Conservation (phyloP, 768 basidiomycete species). For the Ramaria sp. region DNA sequence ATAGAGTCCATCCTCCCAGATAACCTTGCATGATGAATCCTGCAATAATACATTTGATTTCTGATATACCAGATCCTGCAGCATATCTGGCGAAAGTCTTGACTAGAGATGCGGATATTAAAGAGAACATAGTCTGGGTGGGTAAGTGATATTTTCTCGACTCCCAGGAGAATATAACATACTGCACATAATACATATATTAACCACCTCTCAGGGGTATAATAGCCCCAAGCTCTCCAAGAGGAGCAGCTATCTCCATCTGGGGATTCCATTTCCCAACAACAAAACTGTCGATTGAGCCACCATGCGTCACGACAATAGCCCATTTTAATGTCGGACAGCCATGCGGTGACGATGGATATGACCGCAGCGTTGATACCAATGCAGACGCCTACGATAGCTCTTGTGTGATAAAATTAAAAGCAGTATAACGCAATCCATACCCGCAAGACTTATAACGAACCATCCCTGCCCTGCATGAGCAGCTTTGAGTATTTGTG, state of each 20-base stretch:
- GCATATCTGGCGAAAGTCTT: conserved; percentile 85
- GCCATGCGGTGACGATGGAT: conserved; percentile 93
- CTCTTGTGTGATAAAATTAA: conserved; percentile 5
- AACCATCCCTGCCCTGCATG: conserved; percentile 86
- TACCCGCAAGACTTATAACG: conserved; percentile 82
- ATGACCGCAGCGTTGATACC: conserved; percentile 92
- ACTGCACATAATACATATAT: conserved; percentile 88
- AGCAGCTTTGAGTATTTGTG: conserved; percentile 44
- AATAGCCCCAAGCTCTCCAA: conserved; percentile 84
- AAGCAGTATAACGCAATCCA: conserved; percentile 22
- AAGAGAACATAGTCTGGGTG: conserved; percentile 65
- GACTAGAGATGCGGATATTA: conserved; percentile 83
- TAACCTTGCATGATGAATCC: conserved; percentile 98
- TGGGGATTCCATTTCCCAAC: conserved; percentile 86
- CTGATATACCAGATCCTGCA: conserved; percentile 95
- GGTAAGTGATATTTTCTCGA: not conserved
- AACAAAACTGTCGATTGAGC: conserved; percentile 96
- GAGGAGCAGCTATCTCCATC: conserved; percentile 76
- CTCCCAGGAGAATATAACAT: conserved; percentile 21
- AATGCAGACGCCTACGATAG: conserved; percentile 64
- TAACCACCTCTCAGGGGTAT: conserved; percentile 63
- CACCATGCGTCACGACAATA: conserved; percentile 98
- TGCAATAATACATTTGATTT: conserved; percentile 95
- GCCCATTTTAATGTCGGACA: conserved; percentile 95
- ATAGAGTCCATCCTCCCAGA: conserved; percentile 79